phyloP scores from a whole-genome alignment of 1,284 basidiomycete genomes.

The Tilletia horrida region DNA sequence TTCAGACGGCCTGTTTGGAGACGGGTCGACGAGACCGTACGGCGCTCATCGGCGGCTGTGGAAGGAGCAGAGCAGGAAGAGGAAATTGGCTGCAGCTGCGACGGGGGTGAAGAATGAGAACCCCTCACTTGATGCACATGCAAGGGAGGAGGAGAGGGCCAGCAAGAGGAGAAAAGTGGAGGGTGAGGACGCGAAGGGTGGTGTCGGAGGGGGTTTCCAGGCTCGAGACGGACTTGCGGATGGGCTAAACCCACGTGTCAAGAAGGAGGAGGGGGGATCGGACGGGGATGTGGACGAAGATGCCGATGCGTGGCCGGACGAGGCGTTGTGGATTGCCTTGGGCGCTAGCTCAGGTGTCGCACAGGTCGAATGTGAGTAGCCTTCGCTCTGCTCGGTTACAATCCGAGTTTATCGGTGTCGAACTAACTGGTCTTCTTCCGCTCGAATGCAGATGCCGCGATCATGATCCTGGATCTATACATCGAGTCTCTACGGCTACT shows the following conservation, averaged over 20 bases:
- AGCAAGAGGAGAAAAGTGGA: constrained; percentile 12
- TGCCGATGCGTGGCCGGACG: background rate
- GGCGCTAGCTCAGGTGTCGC: constrained; percentile 3
- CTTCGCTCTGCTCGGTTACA: background rate
- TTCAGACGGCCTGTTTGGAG: constrained; percentile 12
- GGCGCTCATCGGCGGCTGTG: background rate
- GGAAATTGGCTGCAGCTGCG: too few relatives aligned
- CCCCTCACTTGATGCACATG: too few relatives aligned
- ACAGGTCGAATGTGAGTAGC: background rate
- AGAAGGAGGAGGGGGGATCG: background rate
- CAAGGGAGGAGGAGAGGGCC: background rate
- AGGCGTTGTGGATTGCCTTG: constrained; percentile 5
- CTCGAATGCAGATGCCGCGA: background rate
- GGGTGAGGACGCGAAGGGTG: background rate
- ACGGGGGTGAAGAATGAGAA: too few relatives aligned
- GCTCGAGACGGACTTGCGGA: too few relatives aligned
- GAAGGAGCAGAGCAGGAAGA: background rate
- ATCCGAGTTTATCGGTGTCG: too few relatives aligned
- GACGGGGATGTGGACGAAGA: background rate
- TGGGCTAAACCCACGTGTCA: too few relatives aligned
- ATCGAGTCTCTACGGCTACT: constrained; percentile 11
- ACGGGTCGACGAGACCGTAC: background rate
- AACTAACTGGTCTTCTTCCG: too few relatives aligned
- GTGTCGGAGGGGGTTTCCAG: too few relatives aligned
- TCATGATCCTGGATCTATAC: constrained; percentile 13